phyloP scores from a whole-genome alignment of 2,329 filamentous ascomycete species.

The Tolypocladium nubicola region DNA sequence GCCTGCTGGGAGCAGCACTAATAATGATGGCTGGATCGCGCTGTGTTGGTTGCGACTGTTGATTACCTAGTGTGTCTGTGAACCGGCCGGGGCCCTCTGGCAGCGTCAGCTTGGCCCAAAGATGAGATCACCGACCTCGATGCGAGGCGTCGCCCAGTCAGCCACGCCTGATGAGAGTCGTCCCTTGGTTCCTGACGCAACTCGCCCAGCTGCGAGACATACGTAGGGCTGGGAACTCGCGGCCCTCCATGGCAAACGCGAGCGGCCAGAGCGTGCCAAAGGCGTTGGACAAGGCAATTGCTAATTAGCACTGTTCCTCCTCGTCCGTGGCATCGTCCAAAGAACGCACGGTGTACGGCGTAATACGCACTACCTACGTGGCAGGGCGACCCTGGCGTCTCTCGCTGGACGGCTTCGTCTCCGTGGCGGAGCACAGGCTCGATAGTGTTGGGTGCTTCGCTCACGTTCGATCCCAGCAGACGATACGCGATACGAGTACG shows the following conservation, averaged over 20 bases:
- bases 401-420: no score
- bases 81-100: background rate
- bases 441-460: background rate
- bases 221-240: background rate
- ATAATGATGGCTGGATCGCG: no score
- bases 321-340: background rate
- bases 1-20: background rate
- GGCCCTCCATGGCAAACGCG: background rate
- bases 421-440: no score
- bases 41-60: background rate
- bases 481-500: background rate
- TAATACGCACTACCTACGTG: no score
- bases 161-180: background rate
- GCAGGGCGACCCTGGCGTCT: no score
- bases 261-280: background rate
- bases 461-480: background rate
- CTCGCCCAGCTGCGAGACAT: background rate
- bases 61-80: background rate
- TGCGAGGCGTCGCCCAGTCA: background rate
- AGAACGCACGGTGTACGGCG: no score
- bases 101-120: background rate
- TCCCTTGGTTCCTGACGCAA: background rate
- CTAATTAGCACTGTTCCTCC: background rate
- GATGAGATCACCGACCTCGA: background rate
- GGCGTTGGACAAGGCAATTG: background rate